phyloP scores from a whole-genome alignment of 1,284 basidiomycete genomes.

The Trametes polyzona region DNA sequence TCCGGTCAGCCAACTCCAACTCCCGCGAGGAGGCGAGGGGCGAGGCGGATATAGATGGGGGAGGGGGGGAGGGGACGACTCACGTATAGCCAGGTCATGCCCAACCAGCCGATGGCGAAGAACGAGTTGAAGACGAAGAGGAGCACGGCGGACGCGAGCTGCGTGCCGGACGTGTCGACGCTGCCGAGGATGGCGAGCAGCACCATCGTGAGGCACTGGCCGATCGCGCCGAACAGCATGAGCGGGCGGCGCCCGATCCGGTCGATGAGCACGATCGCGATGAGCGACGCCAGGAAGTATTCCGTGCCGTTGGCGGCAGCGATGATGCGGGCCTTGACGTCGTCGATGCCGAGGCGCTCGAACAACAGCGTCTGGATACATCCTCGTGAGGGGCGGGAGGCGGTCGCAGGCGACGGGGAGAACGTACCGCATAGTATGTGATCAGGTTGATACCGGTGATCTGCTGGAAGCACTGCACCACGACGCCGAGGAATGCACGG shows the following conservation, averaged over 20 bases:
- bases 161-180: conserved; percentile 48
- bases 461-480: conserved; percentile 75
- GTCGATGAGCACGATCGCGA: conserved; percentile 63
- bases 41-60: no score
- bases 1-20: background rate
- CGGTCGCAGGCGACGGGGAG: background rate
- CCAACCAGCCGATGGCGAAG: conserved; percentile 75
- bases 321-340: conserved; percentile 65
- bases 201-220: conserved; percentile 65
- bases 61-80: conserved; percentile 30
- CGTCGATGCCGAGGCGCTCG: conserved; percentile 61
- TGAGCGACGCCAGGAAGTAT: conserved; percentile 65
- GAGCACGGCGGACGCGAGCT: conserved; percentile 60
- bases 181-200: conserved; percentile 61
- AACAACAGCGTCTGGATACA: conserved; percentile 54
- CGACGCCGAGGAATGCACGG: conserved; percentile 58
- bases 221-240: conserved; percentile 71
- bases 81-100: conserved; percentile 73
- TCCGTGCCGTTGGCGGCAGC: conserved; percentile 74
- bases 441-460: conserved; percentile 69
- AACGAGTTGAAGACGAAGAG: conserved; percentile 74
- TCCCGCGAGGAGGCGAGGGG: background rate
- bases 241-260: conserved; percentile 65
- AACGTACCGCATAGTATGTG: conserved; percentile 40
- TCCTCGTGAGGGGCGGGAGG: background rate